phyloP scores from a whole-genome alignment of 2,329 filamentous ascomycete species.

The Xylaria sp. region DNA sequence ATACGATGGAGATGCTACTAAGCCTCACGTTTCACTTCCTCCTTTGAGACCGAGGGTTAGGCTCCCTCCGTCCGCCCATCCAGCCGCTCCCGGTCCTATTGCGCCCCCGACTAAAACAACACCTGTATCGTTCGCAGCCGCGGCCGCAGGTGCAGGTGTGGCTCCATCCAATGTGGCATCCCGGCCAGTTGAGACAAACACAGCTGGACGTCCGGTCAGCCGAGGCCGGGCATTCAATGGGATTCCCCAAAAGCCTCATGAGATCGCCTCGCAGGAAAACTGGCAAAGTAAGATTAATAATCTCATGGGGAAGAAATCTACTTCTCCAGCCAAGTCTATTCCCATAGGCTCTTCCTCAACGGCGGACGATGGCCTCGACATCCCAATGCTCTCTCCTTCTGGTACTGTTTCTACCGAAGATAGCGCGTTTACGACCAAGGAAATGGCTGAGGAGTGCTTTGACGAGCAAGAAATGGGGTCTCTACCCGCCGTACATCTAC shows the following conservation, averaged over 20 bases:
- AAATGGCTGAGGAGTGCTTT: conserved; percentile 79
- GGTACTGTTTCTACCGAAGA: conserved; percentile 45
- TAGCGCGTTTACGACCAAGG: conserved; percentile 62
- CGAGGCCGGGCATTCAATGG: conserved; percentile 35
- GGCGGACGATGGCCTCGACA: conserved; percentile 69
- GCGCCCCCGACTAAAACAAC: conserved; percentile 45
- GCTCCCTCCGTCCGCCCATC: conserved; percentile 71
- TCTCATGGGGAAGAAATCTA: conserved; percentile 69
- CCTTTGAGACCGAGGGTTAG: conserved; percentile 77
- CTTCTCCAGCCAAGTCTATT: conserved; percentile 60
- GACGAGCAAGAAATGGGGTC: conserved; percentile 83
- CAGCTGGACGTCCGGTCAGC: conserved; percentile 32
- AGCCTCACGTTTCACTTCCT: conserved; percentile 73
- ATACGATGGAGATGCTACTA: conserved; percentile 68
- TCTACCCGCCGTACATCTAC: conserved; percentile 72
- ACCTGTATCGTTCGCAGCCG: conserved; percentile 51
- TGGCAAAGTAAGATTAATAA: conserved; percentile 89
- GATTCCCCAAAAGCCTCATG: conserved; percentile 37
- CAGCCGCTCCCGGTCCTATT: conserved; percentile 46
- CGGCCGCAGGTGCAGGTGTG: conserved; percentile 39
- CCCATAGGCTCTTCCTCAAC: conserved; percentile 72
- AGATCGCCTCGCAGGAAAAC: conserved; percentile 46
- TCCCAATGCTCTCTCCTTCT: conserved; percentile 65
- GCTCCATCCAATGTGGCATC: conserved; percentile 39
- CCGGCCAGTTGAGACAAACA: conserved; percentile 17